Evolutionary conservation across 441 rosid species (phyloP).

Genomic region (Bocquillonia castaneifolia): DNA sequence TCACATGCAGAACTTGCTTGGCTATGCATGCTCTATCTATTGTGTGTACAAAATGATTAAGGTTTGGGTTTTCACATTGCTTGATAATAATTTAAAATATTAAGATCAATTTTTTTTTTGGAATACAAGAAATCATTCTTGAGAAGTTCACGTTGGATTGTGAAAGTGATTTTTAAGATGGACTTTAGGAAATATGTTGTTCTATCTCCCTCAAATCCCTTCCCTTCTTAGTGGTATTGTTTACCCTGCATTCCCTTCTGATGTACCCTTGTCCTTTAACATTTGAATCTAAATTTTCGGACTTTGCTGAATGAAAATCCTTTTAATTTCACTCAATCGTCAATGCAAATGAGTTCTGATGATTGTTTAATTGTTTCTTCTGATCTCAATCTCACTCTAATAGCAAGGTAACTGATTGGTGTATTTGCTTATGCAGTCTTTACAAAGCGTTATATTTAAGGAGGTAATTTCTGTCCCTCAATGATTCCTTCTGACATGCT

Average conservation of each 20-base stretch:
- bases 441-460: slow-evolving; percentile 98
- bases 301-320: background rate
- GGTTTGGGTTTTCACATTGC: slow-evolving; percentile 38
- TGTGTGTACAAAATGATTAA: slow-evolving; percentile 99
- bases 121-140: background rate
- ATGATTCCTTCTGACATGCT: slow-evolving; percentile 19
- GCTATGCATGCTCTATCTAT: slow-evolving; percentile 89
- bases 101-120: slow-evolving; percentile 7
- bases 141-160: background rate
- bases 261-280: background rate
- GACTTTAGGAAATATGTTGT: background rate
- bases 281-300: background rate
- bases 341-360: background rate
- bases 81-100: slow-evolving; percentile 10
- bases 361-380: background rate
- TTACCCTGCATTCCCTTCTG: too few relatives aligned
- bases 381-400: slow-evolving; percentile 13
- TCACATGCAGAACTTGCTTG: slow-evolving; percentile 96
- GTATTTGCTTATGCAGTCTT: slow-evolving; percentile 67
- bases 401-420: slow-evolving; percentile 26
- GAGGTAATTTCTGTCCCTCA: slow-evolving; percentile 49
- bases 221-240: too few relatives aligned
- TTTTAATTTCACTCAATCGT: background rate
- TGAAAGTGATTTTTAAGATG: background rate
- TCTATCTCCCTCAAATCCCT: background rate